Base-by-base conservation (phyloP, 2,329 filamentous ascomycete genomes). In the Parascedosporium putredinis region DNA sequence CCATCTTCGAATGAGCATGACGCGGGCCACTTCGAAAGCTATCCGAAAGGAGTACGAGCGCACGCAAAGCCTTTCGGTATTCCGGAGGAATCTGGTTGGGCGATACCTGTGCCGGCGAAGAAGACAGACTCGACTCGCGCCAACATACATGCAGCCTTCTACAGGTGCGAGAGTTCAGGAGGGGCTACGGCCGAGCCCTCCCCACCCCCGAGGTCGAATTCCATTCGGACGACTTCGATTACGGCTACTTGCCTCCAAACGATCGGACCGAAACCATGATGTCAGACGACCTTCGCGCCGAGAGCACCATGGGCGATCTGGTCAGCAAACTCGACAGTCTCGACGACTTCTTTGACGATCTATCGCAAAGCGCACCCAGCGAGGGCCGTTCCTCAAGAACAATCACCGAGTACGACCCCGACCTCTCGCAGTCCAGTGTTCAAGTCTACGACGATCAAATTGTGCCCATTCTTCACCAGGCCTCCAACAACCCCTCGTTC, bases 1-100 rank as follows among this genome's bases (percentile, higher is more conserved):
- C 58, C 89, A 97, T 61, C 71, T 98, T 52, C 82, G 93, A 34
- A 98, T 98, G 94, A 97, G 91, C 65, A 96, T 98, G 88, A 90
- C 89, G 4, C 84, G 87, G 10, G 83, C 86, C 1, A 88, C 89
- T 2, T 93, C 89, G 0, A 85, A 86, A 57, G 81, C 85, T 0
- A 85, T 93, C 46, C 83, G 88, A 45, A 97, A 96, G 62, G 90
- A 97, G 66, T 97, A 95, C 58, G 91, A 95, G 61, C 83, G 87
- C 20, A 95, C 88, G 0, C 86, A 95, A 63, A 96, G 89, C 60
- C 69, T 98, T 98, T 97, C 63, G 94, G 94, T 24, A 97, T 98
- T 52, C 93, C 93, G 0, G 91, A 97, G 62, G 84, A 89, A 20
- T 93, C 88, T 14, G 93, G 93, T 2, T 98, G 93, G 93, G 93